A percentile compares a stretch with the other conserved stretches of the same genome.
Evolutionary conservation across 176 grass and related monocot species (phyloP).

Genomic region (Poa annua): DNA sequence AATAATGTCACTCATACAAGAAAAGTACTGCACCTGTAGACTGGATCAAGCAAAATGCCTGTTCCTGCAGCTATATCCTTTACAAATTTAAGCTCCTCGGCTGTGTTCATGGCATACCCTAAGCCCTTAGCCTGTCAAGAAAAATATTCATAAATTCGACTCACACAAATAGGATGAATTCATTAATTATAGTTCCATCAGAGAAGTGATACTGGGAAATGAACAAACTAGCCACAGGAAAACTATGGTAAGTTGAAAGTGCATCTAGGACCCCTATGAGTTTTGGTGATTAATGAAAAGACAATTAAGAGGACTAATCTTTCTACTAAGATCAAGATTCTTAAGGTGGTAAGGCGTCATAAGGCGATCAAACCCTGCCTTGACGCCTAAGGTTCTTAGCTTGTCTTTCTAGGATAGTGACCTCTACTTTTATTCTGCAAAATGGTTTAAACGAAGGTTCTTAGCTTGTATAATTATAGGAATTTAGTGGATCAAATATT

Average conservation of each 20-base stretch:
- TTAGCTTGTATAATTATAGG: not conserved
- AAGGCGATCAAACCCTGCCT: too few species aligned
- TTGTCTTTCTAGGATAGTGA: not conserved
- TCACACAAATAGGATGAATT: not conserved
- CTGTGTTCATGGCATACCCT: constrained; percentile 90
- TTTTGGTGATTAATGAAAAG: not conserved
- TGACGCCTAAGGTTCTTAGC: too few species aligned
- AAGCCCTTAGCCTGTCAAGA: constrained; percentile 74
- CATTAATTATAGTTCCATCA: not conserved
- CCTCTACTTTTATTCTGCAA: not conserved
- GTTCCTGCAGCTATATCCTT: constrained; percentile 75
- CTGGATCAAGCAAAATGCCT: constrained; percentile 88
- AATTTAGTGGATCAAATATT: constrained; percentile 7
- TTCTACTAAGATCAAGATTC: not conserved
- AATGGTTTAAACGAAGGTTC: not conserved
- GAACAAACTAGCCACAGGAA: not conserved
- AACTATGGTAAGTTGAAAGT: not conserved
- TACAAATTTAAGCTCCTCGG: constrained; percentile 86
- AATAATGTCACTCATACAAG: not conserved
- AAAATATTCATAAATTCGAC: constrained; percentile 4
- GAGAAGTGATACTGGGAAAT: constrained; percentile 3
- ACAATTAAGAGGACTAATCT: not conserved
- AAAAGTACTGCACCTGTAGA: constrained; percentile 68
- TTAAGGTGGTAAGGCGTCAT: too few species aligned
- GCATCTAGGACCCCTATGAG: not conserved